phyloP scores from a whole-genome alignment of 345 rosid species.

The Firmiana major region DNA sequence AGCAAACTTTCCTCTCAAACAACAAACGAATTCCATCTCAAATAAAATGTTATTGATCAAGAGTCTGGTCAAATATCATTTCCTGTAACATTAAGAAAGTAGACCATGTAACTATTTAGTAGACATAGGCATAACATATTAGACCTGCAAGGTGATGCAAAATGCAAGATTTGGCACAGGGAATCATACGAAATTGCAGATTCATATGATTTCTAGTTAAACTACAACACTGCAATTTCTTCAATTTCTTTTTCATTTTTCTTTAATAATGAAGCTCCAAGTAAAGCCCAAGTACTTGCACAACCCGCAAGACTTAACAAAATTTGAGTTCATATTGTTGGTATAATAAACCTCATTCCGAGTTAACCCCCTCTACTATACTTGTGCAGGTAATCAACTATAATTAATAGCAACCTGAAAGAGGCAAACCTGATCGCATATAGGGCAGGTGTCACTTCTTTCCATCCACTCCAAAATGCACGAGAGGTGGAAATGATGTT shows the following conservation, averaged over 20 bases:
- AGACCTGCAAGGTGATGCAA: slow-evolving; percentile 1
- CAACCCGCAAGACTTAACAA: neutral
- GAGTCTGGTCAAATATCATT: slow-evolving; percentile 31
- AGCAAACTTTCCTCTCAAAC: slow-evolving; percentile 14
- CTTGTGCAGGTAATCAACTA: neutral
- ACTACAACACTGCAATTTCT: neutral
- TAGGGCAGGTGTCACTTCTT: slow-evolving; percentile 83
- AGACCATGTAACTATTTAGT: neutral
- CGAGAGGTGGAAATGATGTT: slow-evolving; percentile 81
- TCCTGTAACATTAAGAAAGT: slow-evolving; percentile 30
- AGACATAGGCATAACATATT: neutral
- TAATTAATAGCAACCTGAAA: neutral
- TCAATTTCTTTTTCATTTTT: too few relatives aligned
- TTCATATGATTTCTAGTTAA: too few relatives aligned
- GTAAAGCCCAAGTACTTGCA: neutral
- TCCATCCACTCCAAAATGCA: slow-evolving; percentile 95
- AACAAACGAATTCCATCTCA: slow-evolving; percentile 14
- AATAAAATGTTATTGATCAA: slow-evolving; percentile 18
- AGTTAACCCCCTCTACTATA: neutral
- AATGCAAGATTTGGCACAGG: neutral
- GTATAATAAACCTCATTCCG: neutral
- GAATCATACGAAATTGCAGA: too few relatives aligned
- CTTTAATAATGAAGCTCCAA: neutral
- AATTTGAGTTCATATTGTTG: neutral
- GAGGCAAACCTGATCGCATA: slow-evolving; percentile 75